Evolutionary conservation across 495 filamentous ascomycete genomes (phyloP).

Genomic region (Penicillium paxilli): DNA sequence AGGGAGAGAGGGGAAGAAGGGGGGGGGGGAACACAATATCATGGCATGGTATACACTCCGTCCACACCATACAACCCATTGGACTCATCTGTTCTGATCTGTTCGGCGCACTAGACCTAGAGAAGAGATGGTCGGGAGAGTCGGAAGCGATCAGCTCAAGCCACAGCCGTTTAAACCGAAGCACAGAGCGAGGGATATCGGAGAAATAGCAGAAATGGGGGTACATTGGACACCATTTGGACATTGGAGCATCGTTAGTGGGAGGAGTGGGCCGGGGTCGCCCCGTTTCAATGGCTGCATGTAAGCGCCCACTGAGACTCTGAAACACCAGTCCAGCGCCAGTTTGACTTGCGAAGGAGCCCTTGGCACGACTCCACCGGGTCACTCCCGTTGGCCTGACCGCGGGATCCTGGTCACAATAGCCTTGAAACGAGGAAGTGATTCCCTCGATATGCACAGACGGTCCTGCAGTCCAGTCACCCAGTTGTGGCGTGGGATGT

Average conservation of each 20-base stretch:
- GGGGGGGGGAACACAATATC: too few relatives aligned
- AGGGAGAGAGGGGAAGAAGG: too few relatives aligned
- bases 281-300: conserved; percentile 28
- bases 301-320: conserved; percentile 32
- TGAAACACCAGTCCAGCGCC: conserved; percentile 35
- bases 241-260: conserved; percentile 10
- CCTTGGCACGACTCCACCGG: conserved; percentile 18
- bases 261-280: conserved; percentile 4
- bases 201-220: conserved; percentile 22
- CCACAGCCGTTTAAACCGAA: conserved; percentile 14
- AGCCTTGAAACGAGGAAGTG: conserved; percentile 10
- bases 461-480: conserved; percentile 22
- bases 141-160: conserved; percentile 13
- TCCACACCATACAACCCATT: too few relatives aligned
- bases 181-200: conserved; percentile 11
- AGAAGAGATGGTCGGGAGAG: neutral
- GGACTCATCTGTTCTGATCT: conserved; percentile 18
- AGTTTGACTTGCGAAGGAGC: conserved; percentile 28
- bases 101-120: conserved; percentile 8
- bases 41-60: too few relatives aligned
- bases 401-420: neutral
- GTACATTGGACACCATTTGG: neutral
- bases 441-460: conserved; percentile 14
- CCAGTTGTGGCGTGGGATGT: conserved; percentile 1
- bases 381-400: conserved; percentile 11